Percentiles rank a stretch among this genome's conserved stretches.
These are phyloP conservation scores for Pseudopyricularia javanii DNA, from an alignment of 2,329 filamentous ascomycete genomes.

Conservation along the genomic window DNA sequence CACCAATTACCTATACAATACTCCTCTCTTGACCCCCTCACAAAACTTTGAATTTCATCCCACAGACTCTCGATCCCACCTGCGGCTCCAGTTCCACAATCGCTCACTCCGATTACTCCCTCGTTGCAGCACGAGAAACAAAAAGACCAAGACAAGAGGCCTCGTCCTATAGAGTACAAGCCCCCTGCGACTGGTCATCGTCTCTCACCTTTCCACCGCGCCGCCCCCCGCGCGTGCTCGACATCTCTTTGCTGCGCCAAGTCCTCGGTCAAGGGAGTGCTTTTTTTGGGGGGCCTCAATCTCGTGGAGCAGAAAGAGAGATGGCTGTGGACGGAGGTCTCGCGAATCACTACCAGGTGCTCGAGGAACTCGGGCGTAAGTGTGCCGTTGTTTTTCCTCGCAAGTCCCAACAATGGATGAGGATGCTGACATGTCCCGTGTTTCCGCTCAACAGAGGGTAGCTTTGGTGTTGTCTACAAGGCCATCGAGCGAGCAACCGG, in stretches of 20 bases:
- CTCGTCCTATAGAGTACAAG: background rate
- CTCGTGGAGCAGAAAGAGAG: background rate
- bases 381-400: no score
- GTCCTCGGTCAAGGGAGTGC: background rate
- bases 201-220: background rate
- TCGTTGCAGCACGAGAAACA: background rate
- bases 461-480: slow-evolving; percentile 95
- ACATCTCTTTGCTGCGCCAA: background rate
- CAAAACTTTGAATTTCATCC: background rate
- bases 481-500: slow-evolving; percentile 84
- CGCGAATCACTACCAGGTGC: slow-evolving; percentile 81
- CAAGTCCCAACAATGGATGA: no score
- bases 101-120: background rate
- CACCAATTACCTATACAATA: no score
- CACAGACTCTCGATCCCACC: background rate
- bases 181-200: background rate
- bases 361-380: slow-evolving; percentile 92
- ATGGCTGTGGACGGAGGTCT: slow-evolving; percentile 19
- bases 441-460: slow-evolving; percentile 41
- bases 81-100: background rate
- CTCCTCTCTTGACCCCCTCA: background rate
- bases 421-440: background rate
- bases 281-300: background rate
- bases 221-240: background rate
- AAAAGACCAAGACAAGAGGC: no score